Evolutionary conservation across 2,329 filamentous ascomycete genomes (phyloP).

Genomic region (Cladobotryum protrusum): DNA sequence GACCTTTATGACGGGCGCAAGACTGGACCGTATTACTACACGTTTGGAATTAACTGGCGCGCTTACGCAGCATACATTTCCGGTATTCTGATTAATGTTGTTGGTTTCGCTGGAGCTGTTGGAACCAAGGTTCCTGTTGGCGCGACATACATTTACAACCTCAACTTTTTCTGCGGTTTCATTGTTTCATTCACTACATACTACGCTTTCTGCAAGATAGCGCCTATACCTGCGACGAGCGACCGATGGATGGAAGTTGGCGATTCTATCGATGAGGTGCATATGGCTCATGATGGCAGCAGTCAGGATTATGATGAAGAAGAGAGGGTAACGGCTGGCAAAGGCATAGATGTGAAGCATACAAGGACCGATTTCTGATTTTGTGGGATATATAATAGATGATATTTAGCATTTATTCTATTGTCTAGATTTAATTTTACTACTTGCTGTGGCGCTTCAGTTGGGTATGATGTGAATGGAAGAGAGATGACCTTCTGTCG

Average conservation of each 20-base stretch:
- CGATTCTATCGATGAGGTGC: slow-evolving; percentile 51
- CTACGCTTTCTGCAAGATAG: slow-evolving; percentile 61
- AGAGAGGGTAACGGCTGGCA: slow-evolving; percentile 1
- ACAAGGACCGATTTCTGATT: too few species aligned
- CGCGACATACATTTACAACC: slow-evolving; percentile 78
- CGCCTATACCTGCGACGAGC: slow-evolving; percentile 68
- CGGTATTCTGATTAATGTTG: slow-evolving; percentile 84
- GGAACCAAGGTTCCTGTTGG: slow-evolving; percentile 65
- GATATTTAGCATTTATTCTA: too few species aligned
- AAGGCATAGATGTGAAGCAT: too few species aligned
- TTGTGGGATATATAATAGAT: too few species aligned
- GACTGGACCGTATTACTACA: slow-evolving; percentile 66
- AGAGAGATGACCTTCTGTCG: too few species aligned
- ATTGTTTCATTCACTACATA: slow-evolving; percentile 62
- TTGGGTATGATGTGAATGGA: too few species aligned
- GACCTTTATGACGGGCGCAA: slow-evolving; percentile 70
- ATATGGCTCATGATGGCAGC: slow-evolving; percentile 39
- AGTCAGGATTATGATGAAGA: slow-evolving; percentile 37
- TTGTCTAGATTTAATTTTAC: too few species aligned
- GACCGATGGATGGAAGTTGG: slow-evolving; percentile 72
- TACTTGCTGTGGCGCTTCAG: too few species aligned
- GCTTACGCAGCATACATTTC: slow-evolving; percentile 76
- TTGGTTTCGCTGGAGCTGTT: slow-evolving; percentile 81
- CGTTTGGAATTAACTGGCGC: slow-evolving; percentile 70
- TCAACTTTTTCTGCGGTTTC: slow-evolving; percentile 88